Percentiles rank a stretch among this genome's conserved stretches.
These are phyloP conservation scores for Umbelopsis sp. DNA, from an alignment of 192 early-diverging fungal species.

Conservation along the genomic window DNA sequence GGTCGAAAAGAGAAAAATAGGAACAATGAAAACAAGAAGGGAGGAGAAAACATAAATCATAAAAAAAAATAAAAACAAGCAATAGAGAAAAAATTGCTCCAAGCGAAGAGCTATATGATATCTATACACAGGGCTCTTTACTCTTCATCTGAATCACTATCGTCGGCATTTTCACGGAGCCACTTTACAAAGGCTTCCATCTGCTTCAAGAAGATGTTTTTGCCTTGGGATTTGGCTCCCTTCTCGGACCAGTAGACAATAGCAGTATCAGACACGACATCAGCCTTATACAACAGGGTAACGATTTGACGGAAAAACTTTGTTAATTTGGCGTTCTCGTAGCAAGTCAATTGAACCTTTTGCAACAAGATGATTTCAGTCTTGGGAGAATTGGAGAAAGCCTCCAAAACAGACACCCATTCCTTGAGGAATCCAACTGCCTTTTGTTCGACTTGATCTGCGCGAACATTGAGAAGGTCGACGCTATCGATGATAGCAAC, in stretches of 20 bases:
- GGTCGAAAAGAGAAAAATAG: neutral
- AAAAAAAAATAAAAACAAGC: neutral
- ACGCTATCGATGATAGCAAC: conserved; percentile 76
- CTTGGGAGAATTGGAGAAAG: conserved; percentile 78
- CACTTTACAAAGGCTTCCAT: conserved; percentile 87
- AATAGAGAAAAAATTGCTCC: neutral
- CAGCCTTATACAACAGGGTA: conserved; percentile 84
- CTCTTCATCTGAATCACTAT: conserved; percentile 69
- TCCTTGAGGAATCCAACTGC: conserved; percentile 63
- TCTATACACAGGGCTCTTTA: conserved; percentile 20
- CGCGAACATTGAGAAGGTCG: conserved; percentile 74
- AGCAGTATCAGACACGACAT: conserved; percentile 88
- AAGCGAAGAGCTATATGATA: no score
- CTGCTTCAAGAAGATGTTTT: conserved; percentile 91
- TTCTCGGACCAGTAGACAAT: conserved; percentile 95
- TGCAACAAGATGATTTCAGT: conserved; percentile 86
- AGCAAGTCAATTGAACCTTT: conserved; percentile 83
- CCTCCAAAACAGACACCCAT: conserved; percentile 74
- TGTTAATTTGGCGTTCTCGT: conserved; percentile 86
- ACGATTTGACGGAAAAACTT: conserved; percentile 87
- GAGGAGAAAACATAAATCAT: neutral
- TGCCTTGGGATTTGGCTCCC: conserved; percentile 86
- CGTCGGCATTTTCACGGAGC: conserved; percentile 71
- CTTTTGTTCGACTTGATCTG: conserved; percentile 86
- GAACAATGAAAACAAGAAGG: neutral